phyloP scores from a whole-genome alignment of 1,284 basidiomycete species.

The Rhodotorula sp. region DNA sequence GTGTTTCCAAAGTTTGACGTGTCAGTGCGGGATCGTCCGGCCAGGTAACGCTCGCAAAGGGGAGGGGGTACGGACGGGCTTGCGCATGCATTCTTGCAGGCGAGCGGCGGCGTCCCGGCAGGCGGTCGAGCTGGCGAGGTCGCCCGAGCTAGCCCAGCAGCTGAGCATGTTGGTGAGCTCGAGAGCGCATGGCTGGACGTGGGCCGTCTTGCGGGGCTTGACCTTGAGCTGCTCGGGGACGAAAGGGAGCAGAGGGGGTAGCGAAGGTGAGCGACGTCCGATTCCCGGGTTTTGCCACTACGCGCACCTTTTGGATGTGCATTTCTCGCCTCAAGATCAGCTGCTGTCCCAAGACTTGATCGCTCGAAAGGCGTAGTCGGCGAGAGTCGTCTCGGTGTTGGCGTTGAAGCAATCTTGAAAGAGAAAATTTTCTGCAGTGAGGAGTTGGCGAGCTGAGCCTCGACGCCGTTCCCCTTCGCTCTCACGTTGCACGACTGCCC shows the following conservation, averaged over 20 bases:
- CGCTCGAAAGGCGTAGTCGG: too few species aligned
- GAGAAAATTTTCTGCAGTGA: neutral
- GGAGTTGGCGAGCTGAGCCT: too few species aligned
- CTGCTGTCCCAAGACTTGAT: too few species aligned
- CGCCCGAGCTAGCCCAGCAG: slow-evolving; percentile 83
- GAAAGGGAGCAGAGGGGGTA: neutral
- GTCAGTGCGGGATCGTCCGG: slow-evolving; percentile 4
- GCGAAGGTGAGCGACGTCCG: neutral
- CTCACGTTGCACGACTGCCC: neutral
- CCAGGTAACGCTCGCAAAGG: neutral
- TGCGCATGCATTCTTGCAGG: slow-evolving; percentile 82
- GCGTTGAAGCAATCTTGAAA: neutral
- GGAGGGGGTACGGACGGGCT: slow-evolving; percentile 56
- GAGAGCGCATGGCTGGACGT: slow-evolving; percentile 65
- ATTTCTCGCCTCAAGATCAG: slow-evolving; percentile 2
- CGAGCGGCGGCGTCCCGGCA: slow-evolving; percentile 67
- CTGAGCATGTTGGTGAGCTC: slow-evolving; percentile 79
- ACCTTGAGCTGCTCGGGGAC: slow-evolving; percentile 63
- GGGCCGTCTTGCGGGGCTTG: slow-evolving; percentile 68
- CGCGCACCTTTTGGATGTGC: slow-evolving; percentile 36
- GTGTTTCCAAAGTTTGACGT: slow-evolving; percentile 42
- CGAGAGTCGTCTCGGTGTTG: too few species aligned
- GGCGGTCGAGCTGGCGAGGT: slow-evolving; percentile 61
- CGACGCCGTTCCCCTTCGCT: neutral
- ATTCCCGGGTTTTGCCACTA: too few species aligned